Percentiles rank a stretch among this genome's conserved stretches.
Evolutionary conservation across 2,329 filamentous ascomycete genomes (phyloP).

Genomic region (Colletotrichum gloeosporioides): DNA sequence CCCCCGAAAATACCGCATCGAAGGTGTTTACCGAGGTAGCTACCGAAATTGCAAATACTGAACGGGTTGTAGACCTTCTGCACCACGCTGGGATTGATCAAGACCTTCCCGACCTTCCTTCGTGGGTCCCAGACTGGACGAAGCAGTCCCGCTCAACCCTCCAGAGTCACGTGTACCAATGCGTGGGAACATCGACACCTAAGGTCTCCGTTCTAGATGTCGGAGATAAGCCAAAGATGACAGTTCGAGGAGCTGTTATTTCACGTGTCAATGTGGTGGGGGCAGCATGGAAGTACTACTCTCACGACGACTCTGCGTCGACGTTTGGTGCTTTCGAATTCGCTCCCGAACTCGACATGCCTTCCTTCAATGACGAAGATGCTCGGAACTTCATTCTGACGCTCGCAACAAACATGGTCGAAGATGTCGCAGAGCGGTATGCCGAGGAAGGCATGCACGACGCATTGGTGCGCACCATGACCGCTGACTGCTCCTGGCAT

Average conservation of each 20-base stretch:
- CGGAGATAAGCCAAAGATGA: not conserved
- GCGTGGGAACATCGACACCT: not conserved
- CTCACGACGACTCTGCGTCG: not conserved
- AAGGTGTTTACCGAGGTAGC: not conserved
- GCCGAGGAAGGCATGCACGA: not conserved
- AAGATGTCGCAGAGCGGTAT: not conserved
- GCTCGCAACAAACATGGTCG: not conserved
- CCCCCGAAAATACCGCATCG: not conserved
- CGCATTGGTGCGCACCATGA: not conserved
- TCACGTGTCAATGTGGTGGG: not conserved
- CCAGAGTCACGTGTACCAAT: not conserved
- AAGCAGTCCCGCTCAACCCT: not conserved
- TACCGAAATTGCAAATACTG: not conserved
- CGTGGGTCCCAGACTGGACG: conserved; percentile 10
- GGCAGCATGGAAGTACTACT: not conserved
- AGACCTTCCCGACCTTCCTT: not conserved
- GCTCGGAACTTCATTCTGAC: not conserved
- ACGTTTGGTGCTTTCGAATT: not conserved
- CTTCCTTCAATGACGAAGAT: conserved; percentile 3
- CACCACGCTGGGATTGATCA: conserved; percentile 4
- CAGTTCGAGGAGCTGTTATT: not conserved
- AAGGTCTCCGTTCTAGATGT: not conserved
- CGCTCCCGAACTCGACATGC: not conserved
- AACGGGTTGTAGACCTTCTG: not conserved
- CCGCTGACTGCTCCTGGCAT: not conserved